Evolutionary conservation across 768 basidiomycete genomes (phyloP).

Genomic region (Pleurotus platypus): DNA sequence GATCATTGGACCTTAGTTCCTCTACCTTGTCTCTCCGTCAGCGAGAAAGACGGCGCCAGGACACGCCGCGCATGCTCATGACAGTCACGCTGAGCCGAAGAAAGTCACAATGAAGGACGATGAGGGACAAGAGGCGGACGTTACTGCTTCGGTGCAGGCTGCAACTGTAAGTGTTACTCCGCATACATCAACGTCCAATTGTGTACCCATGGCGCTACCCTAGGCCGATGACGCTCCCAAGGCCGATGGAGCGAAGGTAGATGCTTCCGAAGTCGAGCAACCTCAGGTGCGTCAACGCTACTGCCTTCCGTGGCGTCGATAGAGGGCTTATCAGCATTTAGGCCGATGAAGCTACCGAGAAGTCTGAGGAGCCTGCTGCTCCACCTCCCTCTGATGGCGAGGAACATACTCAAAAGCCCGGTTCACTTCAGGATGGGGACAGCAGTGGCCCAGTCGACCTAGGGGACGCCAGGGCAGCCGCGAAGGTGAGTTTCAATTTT

Average conservation of each 20-base stretch:
- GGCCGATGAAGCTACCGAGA: background rate
- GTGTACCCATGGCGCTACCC: background rate
- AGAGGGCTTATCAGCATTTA: background rate
- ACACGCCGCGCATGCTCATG: conserved; percentile 9
- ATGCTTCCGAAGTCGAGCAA: background rate
- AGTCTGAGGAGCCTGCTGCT: background rate
- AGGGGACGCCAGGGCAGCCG: conserved; percentile 20
- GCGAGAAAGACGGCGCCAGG: conserved; percentile 6
- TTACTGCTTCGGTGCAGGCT: conserved; percentile 8
- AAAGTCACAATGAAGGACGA: conserved; percentile 15
- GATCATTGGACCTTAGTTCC: conserved; percentile 4
- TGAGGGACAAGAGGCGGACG: conserved; percentile 12
- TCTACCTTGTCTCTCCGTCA: conserved; percentile 15
- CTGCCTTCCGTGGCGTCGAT: too few species aligned
- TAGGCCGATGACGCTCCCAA: conserved; percentile 14
- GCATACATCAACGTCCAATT: background rate
- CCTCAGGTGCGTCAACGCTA: too few species aligned
- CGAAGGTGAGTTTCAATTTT: conserved; percentile 17
- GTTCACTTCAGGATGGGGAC: conserved; percentile 17
- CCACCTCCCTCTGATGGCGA: too few species aligned
- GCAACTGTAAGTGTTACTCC: conserved; percentile 8
- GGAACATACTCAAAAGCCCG: conserved; percentile 10
- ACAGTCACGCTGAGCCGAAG: background rate
- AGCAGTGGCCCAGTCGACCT: conserved; percentile 20
- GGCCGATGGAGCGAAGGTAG: conserved; percentile 5